Conservation (phyloP, 768 basidiomycete genomes). For the Macrolepiota dolichaula region DNA sequence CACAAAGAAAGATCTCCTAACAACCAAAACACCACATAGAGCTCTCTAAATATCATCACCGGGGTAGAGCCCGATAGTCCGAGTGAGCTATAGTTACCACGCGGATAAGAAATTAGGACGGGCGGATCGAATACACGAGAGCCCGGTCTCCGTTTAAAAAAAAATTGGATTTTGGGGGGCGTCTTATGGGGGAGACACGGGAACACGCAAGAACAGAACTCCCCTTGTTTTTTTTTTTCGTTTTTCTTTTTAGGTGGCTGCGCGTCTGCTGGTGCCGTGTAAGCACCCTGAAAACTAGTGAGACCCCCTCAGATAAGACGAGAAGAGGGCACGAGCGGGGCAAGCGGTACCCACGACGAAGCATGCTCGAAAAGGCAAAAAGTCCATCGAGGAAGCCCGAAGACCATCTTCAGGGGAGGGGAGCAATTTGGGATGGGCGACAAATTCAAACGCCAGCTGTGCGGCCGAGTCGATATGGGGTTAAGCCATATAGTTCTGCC, state of each 20-base stretch:
- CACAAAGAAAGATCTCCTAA: neutral
- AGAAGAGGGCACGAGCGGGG: neutral
- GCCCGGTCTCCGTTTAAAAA: neutral
- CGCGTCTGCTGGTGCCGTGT: neutral
- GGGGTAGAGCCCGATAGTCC: conserved; percentile 1
- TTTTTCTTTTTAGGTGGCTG: too few species aligned
- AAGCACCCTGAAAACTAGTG: neutral
- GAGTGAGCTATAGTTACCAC: neutral
- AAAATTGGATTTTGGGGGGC: neutral
- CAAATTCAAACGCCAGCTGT: neutral
- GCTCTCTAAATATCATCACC: neutral
- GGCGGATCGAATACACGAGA: neutral
- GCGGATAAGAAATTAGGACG: neutral
- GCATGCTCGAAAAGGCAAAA: conserved; percentile 11
- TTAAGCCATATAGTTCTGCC: neutral
- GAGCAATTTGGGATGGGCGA: neutral
- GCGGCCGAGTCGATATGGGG: conserved; percentile 2
- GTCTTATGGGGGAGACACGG: neutral
- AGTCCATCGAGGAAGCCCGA: conserved; percentile 11
- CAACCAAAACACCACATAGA: neutral
- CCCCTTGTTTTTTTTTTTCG: too few species aligned
- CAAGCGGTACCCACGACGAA: conserved; percentile 8
- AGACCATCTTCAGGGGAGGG: neutral
- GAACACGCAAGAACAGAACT: neutral
- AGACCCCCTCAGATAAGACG: neutral